phyloP scores from a whole-genome alignment of 495 filamentous ascomycete genomes.

The Aspergillus steynii region DNA sequence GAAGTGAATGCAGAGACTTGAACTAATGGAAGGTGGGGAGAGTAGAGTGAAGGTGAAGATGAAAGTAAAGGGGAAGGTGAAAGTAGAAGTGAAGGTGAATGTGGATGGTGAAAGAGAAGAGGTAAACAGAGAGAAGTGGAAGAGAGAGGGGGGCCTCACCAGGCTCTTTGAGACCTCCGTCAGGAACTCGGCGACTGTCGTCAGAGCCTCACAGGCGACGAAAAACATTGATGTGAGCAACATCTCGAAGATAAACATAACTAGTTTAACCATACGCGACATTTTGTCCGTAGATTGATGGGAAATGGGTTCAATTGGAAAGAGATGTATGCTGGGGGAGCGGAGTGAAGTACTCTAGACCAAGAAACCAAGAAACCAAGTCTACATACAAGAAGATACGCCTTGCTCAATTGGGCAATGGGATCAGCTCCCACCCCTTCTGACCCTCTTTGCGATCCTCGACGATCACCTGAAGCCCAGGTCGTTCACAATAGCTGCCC shows the following conservation, averaged over 20 bases:
- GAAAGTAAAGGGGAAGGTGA: slow-evolving; percentile 3
- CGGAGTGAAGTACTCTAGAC: neutral
- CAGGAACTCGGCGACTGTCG: too few species aligned
- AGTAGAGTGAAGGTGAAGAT: neutral
- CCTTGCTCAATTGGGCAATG: slow-evolving; percentile 28
- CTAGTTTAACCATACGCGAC: too few species aligned
- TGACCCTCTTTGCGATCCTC: slow-evolving; percentile 50
- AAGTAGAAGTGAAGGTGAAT: neutral
- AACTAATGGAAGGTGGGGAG: neutral
- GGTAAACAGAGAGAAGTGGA: slow-evolving; percentile 2
- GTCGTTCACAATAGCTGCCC: slow-evolving; percentile 60
- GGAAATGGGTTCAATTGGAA: too few species aligned
- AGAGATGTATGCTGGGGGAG: too few species aligned
- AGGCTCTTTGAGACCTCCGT: too few species aligned
- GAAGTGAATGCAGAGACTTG: neutral
- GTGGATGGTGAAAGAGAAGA: neutral
- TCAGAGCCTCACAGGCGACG: too few species aligned
- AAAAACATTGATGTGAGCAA: too few species aligned
- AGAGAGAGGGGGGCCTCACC: neutral
- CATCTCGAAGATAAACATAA: too few species aligned
- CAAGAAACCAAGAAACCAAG: neutral
- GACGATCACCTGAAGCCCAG: slow-evolving; percentile 56
- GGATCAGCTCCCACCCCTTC: slow-evolving; percentile 52
- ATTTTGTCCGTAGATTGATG: too few species aligned
- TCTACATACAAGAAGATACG: neutral